phyloP scores from a whole-genome alignment of 768 basidiomycete species.

The Lactarius akahatsu region DNA sequence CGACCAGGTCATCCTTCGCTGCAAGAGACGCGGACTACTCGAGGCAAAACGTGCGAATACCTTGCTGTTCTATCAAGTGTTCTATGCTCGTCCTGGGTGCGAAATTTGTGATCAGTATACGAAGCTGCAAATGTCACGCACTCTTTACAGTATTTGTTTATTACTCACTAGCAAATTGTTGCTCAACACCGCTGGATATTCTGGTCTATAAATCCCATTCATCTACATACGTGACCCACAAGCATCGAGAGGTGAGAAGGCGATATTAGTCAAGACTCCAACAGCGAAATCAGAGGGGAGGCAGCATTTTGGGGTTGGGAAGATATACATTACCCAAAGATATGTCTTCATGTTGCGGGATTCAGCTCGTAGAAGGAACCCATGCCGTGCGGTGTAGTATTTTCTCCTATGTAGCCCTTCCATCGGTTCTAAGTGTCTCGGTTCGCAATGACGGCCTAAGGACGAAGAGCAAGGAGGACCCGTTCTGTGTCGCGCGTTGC shows the following conservation, averaged over 20 bases:
- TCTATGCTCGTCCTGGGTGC: not conserved
- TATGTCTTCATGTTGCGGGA: not conserved
- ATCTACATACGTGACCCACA: too few relatives aligned
- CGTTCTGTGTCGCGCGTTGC: not conserved
- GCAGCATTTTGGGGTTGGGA: not conserved
- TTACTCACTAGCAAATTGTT: not conserved
- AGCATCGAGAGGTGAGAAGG: not conserved
- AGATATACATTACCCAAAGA: not conserved
- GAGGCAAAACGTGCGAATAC: not conserved
- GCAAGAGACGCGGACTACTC: not conserved
- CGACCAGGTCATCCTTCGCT: not conserved
- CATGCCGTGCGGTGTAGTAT: not conserved
- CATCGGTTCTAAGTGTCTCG: not conserved
- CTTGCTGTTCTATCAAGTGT: too few relatives aligned
- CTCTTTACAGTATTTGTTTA: not conserved
- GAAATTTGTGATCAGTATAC: not conserved
- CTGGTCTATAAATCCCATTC: not conserved
- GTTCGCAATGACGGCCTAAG: not conserved
- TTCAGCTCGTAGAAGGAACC: not conserved
- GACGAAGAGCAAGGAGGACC: too few relatives aligned
- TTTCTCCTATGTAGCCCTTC: not conserved
- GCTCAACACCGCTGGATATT: not conserved
- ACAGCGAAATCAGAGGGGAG: not conserved
- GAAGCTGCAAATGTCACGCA: not conserved
- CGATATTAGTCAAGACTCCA: not conserved